Conservation (phyloP, 1,284 basidiomycete species). For the Ganoderma multipileum region DNA sequence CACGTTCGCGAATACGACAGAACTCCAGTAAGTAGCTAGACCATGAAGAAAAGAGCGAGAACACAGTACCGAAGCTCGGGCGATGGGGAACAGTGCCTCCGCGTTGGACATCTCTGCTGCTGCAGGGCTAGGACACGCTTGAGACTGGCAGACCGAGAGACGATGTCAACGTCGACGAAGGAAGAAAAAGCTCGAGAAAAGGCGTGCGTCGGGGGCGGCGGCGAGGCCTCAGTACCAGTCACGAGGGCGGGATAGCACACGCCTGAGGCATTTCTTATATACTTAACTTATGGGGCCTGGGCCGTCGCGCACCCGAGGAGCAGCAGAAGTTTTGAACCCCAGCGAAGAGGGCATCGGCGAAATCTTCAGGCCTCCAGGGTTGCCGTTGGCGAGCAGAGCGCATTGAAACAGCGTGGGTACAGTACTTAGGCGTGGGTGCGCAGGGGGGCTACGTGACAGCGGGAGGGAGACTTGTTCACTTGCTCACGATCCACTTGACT, state of each 20-base stretch:
- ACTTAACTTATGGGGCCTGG: neutral
- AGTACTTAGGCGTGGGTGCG: neutral
- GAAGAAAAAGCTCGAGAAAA: too few relatives aligned
- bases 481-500: too few relatives aligned
- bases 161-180: too few relatives aligned
- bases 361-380: neutral
- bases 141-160: conserved; percentile 2
- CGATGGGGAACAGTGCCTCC: conserved; percentile 15
- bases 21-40: neutral
- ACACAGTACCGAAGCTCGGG: conserved; percentile 15
- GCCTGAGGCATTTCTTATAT: neutral
- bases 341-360: neutral
- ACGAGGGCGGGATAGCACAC: neutral
- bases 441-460: neutral
- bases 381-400: neutral
- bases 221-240: neutral
- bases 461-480: neutral
- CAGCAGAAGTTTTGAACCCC: neutral
- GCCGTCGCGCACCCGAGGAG: neutral
- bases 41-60: too few relatives aligned
- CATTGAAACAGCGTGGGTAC: neutral
- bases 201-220: neutral
- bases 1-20: neutral
- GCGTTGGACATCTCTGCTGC: conserved; percentile 17
- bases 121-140: conserved; percentile 6